These are phyloP conservation scores for Leucocoprinus sp. DNA, from an alignment of 768 basidiomycete genomes.

Conservation along the genomic window DNA sequence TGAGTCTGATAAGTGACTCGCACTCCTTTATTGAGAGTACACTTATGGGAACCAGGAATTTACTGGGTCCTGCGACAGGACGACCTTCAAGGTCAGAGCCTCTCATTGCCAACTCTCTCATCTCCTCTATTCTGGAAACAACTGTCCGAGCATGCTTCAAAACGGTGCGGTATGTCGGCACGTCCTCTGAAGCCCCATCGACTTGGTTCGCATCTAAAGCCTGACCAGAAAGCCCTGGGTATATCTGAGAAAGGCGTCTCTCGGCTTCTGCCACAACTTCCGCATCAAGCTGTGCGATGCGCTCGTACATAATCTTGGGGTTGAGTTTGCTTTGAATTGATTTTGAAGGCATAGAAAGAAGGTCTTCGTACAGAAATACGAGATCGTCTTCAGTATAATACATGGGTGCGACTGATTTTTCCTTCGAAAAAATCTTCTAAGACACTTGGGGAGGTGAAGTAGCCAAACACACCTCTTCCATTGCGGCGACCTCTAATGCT, in stretches of 20 bases:
- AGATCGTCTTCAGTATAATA: conserved; percentile 13
- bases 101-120: conserved; percentile 15
- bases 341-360: conserved; percentile 12
- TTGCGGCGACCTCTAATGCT: conserved; percentile 9
- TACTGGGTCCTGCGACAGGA: conserved; percentile 2
- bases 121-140: conserved; percentile 25
- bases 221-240: conserved; percentile 1
- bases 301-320: conserved; percentile 3
- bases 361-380: conserved; percentile 14
- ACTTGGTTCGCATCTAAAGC: conserved; percentile 6
- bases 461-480: conserved; percentile 11
- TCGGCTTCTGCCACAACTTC: conserved; percentile 1
- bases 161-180: conserved; percentile 25
- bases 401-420: conserved; percentile 7
- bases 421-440: no score
- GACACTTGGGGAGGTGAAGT: no score
- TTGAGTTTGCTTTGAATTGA: conserved; percentile 8
- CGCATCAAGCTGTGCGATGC: conserved; percentile 7
- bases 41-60: conserved; percentile 28
- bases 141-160: conserved; percentile 27
- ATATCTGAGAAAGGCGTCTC: not conserved
- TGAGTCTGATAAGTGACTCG: conserved; percentile 43
- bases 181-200: conserved; percentile 4
- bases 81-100: conserved; percentile 13
- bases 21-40: conserved; percentile 46